phyloP scores from a whole-genome alignment of 164 flowering plant species.

The Magnolia kwangsiensis region DNA sequence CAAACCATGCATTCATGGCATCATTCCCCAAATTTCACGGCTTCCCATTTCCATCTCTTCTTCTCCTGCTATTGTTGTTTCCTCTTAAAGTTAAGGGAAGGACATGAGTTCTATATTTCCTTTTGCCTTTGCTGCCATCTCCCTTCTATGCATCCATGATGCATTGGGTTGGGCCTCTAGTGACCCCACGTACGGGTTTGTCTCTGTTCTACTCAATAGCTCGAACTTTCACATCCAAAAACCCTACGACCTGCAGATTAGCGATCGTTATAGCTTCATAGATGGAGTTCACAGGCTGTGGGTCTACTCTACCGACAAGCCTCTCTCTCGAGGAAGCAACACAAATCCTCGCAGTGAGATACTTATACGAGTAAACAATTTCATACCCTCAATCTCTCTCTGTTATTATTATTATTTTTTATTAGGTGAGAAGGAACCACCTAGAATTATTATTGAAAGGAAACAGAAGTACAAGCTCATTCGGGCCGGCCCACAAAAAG shows the following conservation, averaged over 20 bases:
- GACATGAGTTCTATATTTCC: neutral
- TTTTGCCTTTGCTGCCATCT: neutral
- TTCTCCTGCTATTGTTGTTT: too few relatives aligned
- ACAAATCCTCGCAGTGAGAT: conserved; percentile 32
- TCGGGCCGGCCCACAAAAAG: too few relatives aligned
- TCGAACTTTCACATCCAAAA: conserved; percentile 17
- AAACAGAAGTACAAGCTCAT: too few relatives aligned
- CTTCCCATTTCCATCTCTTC: too few relatives aligned
- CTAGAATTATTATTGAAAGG: too few relatives aligned
- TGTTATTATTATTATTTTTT: too few relatives aligned
- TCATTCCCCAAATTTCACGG: too few relatives aligned
- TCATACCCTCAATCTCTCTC: neutral
- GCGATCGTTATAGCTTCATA: conserved; percentile 13
- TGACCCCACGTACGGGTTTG: conserved; percentile 6
- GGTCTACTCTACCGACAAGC: conserved; percentile 32
- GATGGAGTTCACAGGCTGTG: conserved; percentile 37
- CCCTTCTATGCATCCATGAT: neutral
- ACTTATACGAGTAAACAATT: conserved; percentile 5
- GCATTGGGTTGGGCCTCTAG: too few relatives aligned
- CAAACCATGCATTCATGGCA: too few relatives aligned
- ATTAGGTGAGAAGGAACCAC: too few relatives aligned
- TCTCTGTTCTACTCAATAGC: conserved; percentile 2
- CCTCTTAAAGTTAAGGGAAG: neutral
- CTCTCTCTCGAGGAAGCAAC: conserved; percentile 15
- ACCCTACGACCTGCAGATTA: conserved; percentile 17